Percentiles rank a stretch among this genome's conserved stretches.
Evolutionary conservation across 2,329 filamentous ascomycete genomes (phyloP).

Genomic region (Aspergillus costaricaensis): DNA sequence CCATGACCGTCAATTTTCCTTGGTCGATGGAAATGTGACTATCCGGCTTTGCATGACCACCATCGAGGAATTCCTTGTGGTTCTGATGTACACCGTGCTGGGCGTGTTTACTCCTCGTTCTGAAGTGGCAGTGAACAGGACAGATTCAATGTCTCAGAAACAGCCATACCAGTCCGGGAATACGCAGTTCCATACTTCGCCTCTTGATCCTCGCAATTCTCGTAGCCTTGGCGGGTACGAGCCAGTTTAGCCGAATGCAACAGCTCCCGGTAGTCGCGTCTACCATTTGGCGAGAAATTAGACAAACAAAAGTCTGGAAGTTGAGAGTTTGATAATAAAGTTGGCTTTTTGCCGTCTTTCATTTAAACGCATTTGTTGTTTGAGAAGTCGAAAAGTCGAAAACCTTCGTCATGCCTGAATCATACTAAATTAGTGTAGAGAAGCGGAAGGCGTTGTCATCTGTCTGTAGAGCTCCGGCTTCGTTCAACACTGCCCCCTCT

Average conservation of each 20-base stretch:
- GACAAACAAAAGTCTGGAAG: too few species aligned
- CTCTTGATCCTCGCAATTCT: background rate
- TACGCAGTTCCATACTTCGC: background rate
- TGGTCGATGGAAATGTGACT: background rate
- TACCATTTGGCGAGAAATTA: too few species aligned
- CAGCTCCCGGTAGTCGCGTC: background rate
- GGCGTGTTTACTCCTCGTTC: background rate
- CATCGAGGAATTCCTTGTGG: conserved; percentile 6
- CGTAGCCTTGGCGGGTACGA: background rate
- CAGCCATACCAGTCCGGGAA: background rate
- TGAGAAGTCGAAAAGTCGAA: too few species aligned
- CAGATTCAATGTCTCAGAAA: background rate
- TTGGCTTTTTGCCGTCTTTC: too few species aligned
- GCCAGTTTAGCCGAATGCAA: background rate
- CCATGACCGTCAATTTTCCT: background rate
- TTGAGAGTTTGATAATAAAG: too few species aligned
- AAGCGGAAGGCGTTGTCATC: too few species aligned
- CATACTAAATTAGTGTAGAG: too few species aligned
- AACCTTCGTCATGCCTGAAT: too few species aligned
- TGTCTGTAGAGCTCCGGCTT: too few species aligned
- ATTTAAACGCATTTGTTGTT: too few species aligned
- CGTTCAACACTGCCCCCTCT: too few species aligned
- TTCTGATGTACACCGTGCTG: background rate
- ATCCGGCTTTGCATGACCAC: conserved; percentile 3
- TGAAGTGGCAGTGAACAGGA: background rate